These are phyloP conservation scores for Aspergillus alliaceus DNA, from an alignment of 2,329 filamentous ascomycete species.

Conservation along the genomic window DNA sequence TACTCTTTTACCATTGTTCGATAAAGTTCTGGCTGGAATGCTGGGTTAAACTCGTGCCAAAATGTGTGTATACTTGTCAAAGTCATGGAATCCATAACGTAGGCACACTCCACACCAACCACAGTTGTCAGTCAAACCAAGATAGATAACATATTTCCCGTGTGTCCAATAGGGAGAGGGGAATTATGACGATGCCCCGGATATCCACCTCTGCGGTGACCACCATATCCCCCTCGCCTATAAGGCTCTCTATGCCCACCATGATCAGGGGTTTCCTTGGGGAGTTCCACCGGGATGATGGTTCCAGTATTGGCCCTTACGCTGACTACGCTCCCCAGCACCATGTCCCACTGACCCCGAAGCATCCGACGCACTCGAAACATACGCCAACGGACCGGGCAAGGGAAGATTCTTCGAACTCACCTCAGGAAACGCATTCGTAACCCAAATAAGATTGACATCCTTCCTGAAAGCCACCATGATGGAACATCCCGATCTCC, in stretches of 20 bases:
- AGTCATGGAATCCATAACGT: too few species aligned
- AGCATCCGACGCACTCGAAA: not conserved
- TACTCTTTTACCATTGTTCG: too few species aligned
- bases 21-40: too few species aligned
- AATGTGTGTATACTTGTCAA: too few species aligned
- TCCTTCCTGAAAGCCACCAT: constrained; percentile 5
- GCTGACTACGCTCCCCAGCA: not conserved
- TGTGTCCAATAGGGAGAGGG: too few species aligned
- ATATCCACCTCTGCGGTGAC: not conserved
- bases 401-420: not conserved
- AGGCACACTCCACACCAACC: too few species aligned
- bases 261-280: not conserved
- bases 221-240: not conserved
- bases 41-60: too few species aligned
- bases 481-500: constrained; percentile 9
- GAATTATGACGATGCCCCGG: not conserved
- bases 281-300: not conserved
- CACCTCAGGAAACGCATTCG: not conserved
- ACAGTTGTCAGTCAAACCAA: too few species aligned
- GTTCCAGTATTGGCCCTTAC: too few species aligned
- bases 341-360: not conserved
- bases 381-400: not conserved
- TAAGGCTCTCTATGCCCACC: not conserved
- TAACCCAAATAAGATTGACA: not conserved
- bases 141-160: not conserved